phyloP scores from a whole-genome alignment of 257 asterid species.

The Solanum verrucosum region DNA sequence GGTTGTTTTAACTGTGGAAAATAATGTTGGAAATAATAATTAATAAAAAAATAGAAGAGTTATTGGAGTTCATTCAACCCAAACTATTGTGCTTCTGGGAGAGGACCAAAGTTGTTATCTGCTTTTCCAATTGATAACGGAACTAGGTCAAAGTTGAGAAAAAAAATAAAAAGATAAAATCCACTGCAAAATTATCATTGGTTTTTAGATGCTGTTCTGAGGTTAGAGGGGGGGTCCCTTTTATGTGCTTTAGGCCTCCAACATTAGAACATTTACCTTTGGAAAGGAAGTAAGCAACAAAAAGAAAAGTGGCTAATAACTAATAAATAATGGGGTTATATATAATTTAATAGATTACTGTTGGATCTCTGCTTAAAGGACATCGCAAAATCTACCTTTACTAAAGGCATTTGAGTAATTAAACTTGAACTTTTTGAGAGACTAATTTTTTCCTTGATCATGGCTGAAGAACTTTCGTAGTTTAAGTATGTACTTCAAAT shows the following conservation, averaged over 20 bases:
- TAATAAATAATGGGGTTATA: background rate
- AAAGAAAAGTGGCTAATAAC: background rate
- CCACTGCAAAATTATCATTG: background rate
- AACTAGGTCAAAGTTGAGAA: background rate
- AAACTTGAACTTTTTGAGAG: background rate
- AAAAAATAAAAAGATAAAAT: background rate
- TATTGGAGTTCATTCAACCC: background rate
- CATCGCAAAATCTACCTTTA: background rate
- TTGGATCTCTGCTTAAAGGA: background rate
- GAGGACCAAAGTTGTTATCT: background rate
- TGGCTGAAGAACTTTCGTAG: background rate
- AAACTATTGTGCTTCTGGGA: background rate
- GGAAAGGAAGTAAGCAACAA: background rate
- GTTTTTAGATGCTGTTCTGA: background rate
- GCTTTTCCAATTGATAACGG: background rate
- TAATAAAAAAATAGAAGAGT: background rate
- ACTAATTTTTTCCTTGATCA: background rate
- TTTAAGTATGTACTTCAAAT: background rate
- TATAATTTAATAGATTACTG: background rate
- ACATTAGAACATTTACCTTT: background rate
- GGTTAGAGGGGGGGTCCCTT: background rate
- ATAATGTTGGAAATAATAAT: background rate
- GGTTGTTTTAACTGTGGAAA: background rate
- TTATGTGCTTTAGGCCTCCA: background rate
- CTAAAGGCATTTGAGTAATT: background rate